Base-by-base conservation (phyloP, 768 basidiomycete genomes). In the Rhodotorula diobovata region DNA sequence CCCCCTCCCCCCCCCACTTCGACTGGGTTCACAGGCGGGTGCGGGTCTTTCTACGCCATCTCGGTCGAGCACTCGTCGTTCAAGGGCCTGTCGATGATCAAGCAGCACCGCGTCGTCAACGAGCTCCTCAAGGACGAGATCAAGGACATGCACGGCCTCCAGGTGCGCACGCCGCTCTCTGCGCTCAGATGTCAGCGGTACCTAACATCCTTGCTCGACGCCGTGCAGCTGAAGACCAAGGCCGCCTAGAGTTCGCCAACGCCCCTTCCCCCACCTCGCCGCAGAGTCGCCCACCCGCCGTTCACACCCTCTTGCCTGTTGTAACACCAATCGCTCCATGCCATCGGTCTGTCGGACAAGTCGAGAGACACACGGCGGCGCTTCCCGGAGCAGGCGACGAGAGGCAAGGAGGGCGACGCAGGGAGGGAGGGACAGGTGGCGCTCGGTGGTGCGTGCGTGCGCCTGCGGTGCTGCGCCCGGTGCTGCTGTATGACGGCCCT, bases 41-140 rank as follows among this genome's bases (percentile, higher is more conserved):
- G 96, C 79, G 96, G 96, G n/a, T 85, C 88, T 9, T 99, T 98
- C 81, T 99, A 95, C 77, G 90, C 93, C 54, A 94, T 99, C 72
- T 85, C 86, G 21, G 90, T 99, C 72, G 86, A 89, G 9, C 93
- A 91, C 68, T 80, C 86, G n/a, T 84, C 85, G 2, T 98, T 99
- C 84, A 87, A 89, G 74, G 95, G 89, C 16, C 81, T 98, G 51
- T 81, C 90, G 2, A 89, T 87, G 54, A 87, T 98, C 64, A 94
- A 96, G 83, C 96, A 99, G 80, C 96, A 99, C 80, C 87, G 87
- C 69, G 83, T 96, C 39, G 93, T 99, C 50, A 94, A 89, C 21
- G 85, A 91, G 69, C 84, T 85, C 18, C 81, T 99, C 73, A 93
- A 94, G 81, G 83, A 88, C 76, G 96, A 97, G 79, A 92, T 99